Evolutionary conservation across 495 filamentous ascomycete species (phyloP).

Genomic region (Physcia stellaris): DNA sequence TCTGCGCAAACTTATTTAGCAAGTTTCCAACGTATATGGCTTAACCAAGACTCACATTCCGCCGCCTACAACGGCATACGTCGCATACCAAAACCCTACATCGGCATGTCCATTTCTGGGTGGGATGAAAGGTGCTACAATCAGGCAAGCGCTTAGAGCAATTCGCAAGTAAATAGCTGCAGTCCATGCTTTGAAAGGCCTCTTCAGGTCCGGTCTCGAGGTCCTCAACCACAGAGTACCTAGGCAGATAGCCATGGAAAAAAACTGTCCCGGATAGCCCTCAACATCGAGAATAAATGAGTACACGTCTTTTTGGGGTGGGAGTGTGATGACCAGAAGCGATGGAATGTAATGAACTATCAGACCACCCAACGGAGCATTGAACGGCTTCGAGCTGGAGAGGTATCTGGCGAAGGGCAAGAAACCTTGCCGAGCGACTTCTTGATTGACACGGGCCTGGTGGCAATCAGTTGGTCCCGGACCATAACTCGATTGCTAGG

Average conservation of each 20-base stretch:
- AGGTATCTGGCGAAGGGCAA: slow-evolving; percentile 49
- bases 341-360: slow-evolving; percentile 58
- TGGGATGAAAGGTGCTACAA: slow-evolving; percentile 41
- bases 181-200: slow-evolving; percentile 60
- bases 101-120: slow-evolving; percentile 31
- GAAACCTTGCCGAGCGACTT: slow-evolving; percentile 55
- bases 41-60: slow-evolving; percentile 41
- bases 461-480: slow-evolving; percentile 4
- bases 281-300: slow-evolving; percentile 64
- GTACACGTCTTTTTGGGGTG: slow-evolving; percentile 52
- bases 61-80: slow-evolving; percentile 59
- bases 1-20: slow-evolving; percentile 21
- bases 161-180: slow-evolving; percentile 35
- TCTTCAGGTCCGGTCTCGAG: slow-evolving; percentile 42
- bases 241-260: slow-evolving; percentile 41
- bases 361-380: slow-evolving; percentile 51
- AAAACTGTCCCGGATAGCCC: slow-evolving; percentile 52
- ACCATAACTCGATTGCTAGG: not conserved
- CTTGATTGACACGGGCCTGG: slow-evolving; percentile 56
- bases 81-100: slow-evolving; percentile 53
- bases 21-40: not conserved
- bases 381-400: slow-evolving; percentile 53
- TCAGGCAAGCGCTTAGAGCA: slow-evolving; percentile 28
- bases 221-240: slow-evolving; percentile 50
- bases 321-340: slow-evolving; percentile 41